Percentiles rank a stretch among this genome's conserved stretches.
Evolutionary conservation across 495 filamentous ascomycete genomes (phyloP).

Genomic region (Podospora tetraspora): DNA sequence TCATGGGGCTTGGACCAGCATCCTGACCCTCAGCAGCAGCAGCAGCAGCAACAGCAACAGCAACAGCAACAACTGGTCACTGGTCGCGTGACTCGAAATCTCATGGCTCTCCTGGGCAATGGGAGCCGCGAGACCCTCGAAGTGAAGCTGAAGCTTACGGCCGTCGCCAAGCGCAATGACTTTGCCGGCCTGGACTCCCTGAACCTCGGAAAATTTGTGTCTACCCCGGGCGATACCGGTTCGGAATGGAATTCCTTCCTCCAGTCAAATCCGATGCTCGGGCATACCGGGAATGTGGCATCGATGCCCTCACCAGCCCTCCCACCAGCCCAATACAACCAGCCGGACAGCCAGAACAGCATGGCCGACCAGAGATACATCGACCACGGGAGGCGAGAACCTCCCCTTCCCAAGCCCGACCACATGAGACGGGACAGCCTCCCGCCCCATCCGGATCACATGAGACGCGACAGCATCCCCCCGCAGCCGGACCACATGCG

Average conservation of each 20-base stretch:
- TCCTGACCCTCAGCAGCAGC: slow-evolving; percentile 44
- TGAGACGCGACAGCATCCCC: slow-evolving; percentile 8
- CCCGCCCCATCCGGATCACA: slow-evolving; percentile 10
- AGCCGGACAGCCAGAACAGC: slow-evolving; percentile 10
- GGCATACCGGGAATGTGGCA: slow-evolving; percentile 27
- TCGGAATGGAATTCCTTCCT: slow-evolving; percentile 48
- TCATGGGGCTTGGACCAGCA: slow-evolving; percentile 67
- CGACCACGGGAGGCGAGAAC: slow-evolving; percentile 17
- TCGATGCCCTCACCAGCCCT: slow-evolving; percentile 29
- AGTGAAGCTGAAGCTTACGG: slow-evolving; percentile 83
- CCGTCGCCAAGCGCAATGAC: slow-evolving; percentile 63
- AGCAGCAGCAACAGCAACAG: too few relatives aligned
- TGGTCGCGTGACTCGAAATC: slow-evolving; percentile 80
- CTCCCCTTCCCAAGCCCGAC: slow-evolving; percentile 12
- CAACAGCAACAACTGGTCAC: slow-evolving; percentile 68
- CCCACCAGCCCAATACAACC: slow-evolving; percentile 22
- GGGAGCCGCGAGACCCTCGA: slow-evolving; percentile 86
- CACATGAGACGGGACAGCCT: slow-evolving; percentile 16
- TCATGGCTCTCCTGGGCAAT: slow-evolving; percentile 75
- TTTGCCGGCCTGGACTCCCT: slow-evolving; percentile 20
- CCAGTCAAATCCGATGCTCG: slow-evolving; percentile 38
- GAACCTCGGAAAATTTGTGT: slow-evolving; percentile 19
- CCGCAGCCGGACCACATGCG: slow-evolving; percentile 7
- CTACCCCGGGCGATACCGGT: slow-evolving; percentile 36
- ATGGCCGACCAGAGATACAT: slow-evolving; percentile 17